Base-by-base conservation (phyloP, 495 filamentous ascomycete species). In the Mycothermus thermophilus region DNA sequence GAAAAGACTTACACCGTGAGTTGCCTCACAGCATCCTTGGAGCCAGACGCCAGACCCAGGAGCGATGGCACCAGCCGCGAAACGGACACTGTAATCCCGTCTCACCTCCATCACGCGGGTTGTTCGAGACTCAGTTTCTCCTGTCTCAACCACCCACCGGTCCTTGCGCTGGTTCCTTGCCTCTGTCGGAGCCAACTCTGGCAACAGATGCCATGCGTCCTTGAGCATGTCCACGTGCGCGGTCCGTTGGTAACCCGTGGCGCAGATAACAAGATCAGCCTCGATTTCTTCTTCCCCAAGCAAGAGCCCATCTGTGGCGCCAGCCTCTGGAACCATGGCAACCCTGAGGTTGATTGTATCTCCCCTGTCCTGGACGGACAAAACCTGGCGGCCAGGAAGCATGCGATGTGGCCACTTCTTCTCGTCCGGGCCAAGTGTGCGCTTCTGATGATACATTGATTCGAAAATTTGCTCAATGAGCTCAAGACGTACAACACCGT, bases 21-120 rank as follows among this genome's bases (percentile, higher is more conserved):
- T 93, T 39, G 66, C 72, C 59, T 97, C 85, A 48, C 85, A 90
- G 55, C 86, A 95, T 1, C 90, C 90, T 58, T 95, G 90, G 41
- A 97, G 64, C 85, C 84, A 97, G 21, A 95, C 69, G 8, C 86
- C 86, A n/a, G 62, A 65, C 2, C 59, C 63, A 6, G 73, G 69
- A 10, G 77, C 64, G 18, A 94, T 79, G 41, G 71, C 71, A 16
- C 66, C 72, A 6, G 65, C 59, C 16, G 74, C 66, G 43, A 87
- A 80, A 17, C 69, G 55, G 3, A 94, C 71, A 9, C 67, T 64
- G 51, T 97, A 97, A 53, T 94, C 66, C 28, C 88, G 68, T 6
- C 43, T 43, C 28, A 59, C 57, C 25, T 53, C 44, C 2, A 61
- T 28, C 8, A 54, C 29, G 21, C 54, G 35, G 23, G 45, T 42